Evolutionary conservation across 352 stramenopile species (phyloP).

Genomic region (Hyaloperonospora brassicae): DNA sequence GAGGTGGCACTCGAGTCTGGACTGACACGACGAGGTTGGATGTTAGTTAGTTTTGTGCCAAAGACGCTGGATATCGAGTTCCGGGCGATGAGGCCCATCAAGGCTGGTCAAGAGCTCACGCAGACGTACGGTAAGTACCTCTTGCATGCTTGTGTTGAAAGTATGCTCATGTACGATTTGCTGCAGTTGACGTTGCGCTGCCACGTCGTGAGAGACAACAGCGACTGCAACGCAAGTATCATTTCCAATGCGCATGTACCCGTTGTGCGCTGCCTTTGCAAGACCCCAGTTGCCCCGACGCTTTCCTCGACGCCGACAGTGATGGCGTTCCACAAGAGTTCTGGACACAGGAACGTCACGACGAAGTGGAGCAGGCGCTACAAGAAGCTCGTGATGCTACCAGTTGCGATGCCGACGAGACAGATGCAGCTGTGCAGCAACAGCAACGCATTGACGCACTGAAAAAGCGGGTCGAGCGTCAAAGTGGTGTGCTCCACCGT

Average conservation of each 20-base stretch:
- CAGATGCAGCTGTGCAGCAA: slow-evolving; percentile 14
- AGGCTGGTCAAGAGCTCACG: slow-evolving; percentile 44
- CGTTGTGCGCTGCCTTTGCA: slow-evolving; percentile 33
- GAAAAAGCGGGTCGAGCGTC: slow-evolving; percentile 18
- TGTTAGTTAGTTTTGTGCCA: slow-evolving; percentile 25
- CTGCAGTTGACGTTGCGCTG: slow-evolving; percentile 50
- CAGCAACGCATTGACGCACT: slow-evolving; percentile 20
- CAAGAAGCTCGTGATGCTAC: slow-evolving; percentile 18
- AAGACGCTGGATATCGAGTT: slow-evolving; percentile 42
- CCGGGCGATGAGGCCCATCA: slow-evolving; percentile 44
- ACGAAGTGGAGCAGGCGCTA: slow-evolving; percentile 23
- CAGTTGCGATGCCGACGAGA: slow-evolving; percentile 2
- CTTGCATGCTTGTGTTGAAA: neutral
- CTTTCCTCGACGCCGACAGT: slow-evolving; percentile 42
- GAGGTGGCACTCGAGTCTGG: neutral
- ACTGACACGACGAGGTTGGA: neutral
- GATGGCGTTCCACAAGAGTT: slow-evolving; percentile 30
- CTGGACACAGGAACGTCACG: slow-evolving; percentile 26
- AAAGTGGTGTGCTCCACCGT: slow-evolving; percentile 27
- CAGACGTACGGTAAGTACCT: slow-evolving; percentile 49
- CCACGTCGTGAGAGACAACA: slow-evolving; percentile 38
- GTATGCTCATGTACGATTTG: slow-evolving; percentile 1
- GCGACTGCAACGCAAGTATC: slow-evolving; percentile 44
- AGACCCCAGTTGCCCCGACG: slow-evolving; percentile 27
- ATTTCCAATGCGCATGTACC: slow-evolving; percentile 51